Percentiles rank a stretch among this genome's conserved stretches.
These are phyloP conservation scores for Deinandra increscens DNA, from an alignment of 129 eudicot genomes.

Conservation along the genomic window DNA sequence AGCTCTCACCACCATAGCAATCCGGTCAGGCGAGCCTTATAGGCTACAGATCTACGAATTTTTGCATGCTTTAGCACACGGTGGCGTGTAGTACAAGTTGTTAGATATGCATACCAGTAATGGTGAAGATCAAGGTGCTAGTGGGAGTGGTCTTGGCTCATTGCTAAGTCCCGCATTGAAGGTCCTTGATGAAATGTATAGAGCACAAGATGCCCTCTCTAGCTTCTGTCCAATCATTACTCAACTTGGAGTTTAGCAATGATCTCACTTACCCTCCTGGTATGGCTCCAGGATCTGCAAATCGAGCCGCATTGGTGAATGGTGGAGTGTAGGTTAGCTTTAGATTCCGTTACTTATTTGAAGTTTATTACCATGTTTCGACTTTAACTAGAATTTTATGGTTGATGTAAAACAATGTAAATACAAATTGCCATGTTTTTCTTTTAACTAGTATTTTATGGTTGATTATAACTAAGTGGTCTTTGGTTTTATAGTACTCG, in stretches of 20 bases:
- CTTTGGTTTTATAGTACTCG: not conserved
- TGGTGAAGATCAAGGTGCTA: conserved; percentile 95
- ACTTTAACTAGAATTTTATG: not conserved
- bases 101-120: conserved; percentile 84
- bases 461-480: too few species aligned
- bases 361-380: not conserved
- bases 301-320: too few species aligned
- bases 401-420: not conserved
- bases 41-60: conserved; percentile 90
- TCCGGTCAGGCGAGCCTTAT: conserved; percentile 94
- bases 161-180: conserved; percentile 79
- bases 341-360: not conserved
- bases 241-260: too few species aligned
- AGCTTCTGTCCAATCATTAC: conserved; percentile 47
- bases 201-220: conserved; percentile 58
- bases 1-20: conserved; percentile 85
- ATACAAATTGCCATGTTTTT: too few species aligned
- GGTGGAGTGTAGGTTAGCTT: conserved; percentile 67
- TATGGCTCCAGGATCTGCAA: too few species aligned
- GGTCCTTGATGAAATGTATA: conserved; percentile 91
- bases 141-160: conserved; percentile 89
- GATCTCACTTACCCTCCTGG: too few species aligned
- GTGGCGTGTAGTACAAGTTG: conserved; percentile 79
- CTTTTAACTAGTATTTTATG: too few species aligned
- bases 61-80: conserved; percentile 72